Percentiles rank a stretch among this genome's conserved stretches.
Conservation (phyloP, 768 basidiomycete species). For the Kwoniella dendrophila region DNA sequence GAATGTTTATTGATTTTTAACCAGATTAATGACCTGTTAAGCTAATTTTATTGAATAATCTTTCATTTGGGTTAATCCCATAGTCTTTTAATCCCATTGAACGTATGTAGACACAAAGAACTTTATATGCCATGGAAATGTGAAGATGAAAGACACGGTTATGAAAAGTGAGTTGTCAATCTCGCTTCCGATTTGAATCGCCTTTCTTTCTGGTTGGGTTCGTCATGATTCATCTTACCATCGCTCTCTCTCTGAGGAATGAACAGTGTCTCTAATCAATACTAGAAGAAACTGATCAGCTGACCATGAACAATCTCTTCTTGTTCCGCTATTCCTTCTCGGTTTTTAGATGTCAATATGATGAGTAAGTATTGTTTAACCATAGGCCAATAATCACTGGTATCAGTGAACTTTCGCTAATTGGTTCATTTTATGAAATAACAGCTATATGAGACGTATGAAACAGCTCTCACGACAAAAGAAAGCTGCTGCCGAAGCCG, state of each 20-base stretch:
- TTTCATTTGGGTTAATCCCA: neutral
- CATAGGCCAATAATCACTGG: neutral
- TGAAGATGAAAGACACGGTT: slow-evolving; percentile 70
- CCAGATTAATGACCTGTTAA: neutral
- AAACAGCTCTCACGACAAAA: slow-evolving; percentile 77
- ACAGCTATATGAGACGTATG: slow-evolving; percentile 85
- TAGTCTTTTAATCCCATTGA: slow-evolving; percentile 83
- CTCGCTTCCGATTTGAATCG: too few relatives aligned
- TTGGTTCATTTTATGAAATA: neutral
- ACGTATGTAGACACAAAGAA: slow-evolving; percentile 77
- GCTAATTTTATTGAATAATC: neutral
- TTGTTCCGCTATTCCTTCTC: neutral
- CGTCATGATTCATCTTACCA: too few relatives aligned
- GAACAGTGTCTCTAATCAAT: too few relatives aligned
- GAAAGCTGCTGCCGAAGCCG: slow-evolving; percentile 56
- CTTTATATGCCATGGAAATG: slow-evolving; percentile 90
- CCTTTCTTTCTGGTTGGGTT: too few relatives aligned
- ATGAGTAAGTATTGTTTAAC: slow-evolving; percentile 72
- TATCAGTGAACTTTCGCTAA: neutral
- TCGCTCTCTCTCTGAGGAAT: slow-evolving; percentile 3
- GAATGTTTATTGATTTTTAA: too few relatives aligned
- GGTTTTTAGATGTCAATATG: slow-evolving; percentile 80
- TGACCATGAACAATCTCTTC: too few relatives aligned
- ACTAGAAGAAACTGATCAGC: too few relatives aligned
- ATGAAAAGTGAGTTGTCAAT: slow-evolving; percentile 57